A percentile compares a stretch with the other conserved stretches of the same genome.
Evolutionary conservation across 192 early-diverging fungal genomes (phyloP).

Genomic region (Chytriomyces sp.): DNA sequence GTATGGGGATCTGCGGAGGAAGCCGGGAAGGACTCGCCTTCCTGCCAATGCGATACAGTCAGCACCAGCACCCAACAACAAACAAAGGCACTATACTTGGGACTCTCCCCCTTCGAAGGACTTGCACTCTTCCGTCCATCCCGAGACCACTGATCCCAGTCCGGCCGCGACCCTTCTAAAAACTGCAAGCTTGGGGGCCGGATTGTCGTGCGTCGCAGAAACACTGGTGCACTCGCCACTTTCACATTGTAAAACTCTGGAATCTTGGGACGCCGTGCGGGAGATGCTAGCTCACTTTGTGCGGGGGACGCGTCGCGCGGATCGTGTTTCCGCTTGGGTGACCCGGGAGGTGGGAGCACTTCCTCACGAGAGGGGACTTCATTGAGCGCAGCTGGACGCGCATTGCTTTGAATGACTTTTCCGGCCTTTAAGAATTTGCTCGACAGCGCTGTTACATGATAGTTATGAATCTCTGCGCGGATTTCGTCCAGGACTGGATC

Average conservation of each 20-base stretch:
- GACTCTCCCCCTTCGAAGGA: not conserved
- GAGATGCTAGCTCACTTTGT: too few species aligned
- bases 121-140: not conserved
- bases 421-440: constrained; percentile 20
- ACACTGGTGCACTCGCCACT: constrained; percentile 19
- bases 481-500: constrained; percentile 8
- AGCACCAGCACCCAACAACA: too few species aligned
- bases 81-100: too few species aligned
- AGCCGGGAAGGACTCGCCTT: too few species aligned
- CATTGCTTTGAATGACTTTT: constrained; percentile 16
- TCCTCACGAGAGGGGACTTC: too few species aligned
- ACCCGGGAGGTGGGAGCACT: too few species aligned
- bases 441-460: constrained; percentile 15
- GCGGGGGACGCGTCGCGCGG: too few species aligned
- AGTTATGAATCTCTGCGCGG: constrained; percentile 9
- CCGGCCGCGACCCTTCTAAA: constrained; percentile 10
- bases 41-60: too few species aligned
- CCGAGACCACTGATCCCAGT: constrained; percentile 1
- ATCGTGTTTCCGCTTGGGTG: too few species aligned
- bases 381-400: not conserved
- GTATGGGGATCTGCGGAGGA: too few species aligned
- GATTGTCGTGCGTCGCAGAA: constrained; percentile 15
- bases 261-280: not conserved
- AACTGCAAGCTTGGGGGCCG: constrained; percentile 26
- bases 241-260: constrained; percentile 29